These are phyloP conservation scores for Calonectria naviculata DNA, from an alignment of 2,329 filamentous ascomycete genomes.

Conservation along the genomic window DNA sequence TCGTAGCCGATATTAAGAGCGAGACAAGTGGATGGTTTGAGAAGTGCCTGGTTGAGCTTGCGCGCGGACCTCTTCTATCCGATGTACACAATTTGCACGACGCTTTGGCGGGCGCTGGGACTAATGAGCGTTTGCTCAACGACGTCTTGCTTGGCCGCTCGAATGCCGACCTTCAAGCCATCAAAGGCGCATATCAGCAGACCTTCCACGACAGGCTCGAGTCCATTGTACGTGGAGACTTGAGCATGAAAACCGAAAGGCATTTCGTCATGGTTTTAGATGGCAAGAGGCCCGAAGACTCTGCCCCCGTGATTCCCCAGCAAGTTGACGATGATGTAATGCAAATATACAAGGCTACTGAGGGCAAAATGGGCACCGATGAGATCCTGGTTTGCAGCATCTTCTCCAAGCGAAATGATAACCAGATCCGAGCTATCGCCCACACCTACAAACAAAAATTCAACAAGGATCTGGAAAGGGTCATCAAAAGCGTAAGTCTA, in stretches of 20 bases:
- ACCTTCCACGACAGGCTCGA: slow-evolving; percentile 76
- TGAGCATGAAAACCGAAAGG: slow-evolving; percentile 86
- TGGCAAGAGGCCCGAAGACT: slow-evolving; percentile 82
- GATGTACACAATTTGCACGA: slow-evolving; percentile 79
- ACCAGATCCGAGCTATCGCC: slow-evolving; percentile 84
- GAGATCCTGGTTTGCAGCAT: slow-evolving; percentile 83
- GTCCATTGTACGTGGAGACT: slow-evolving; percentile 78
- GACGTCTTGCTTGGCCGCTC: slow-evolving; percentile 85
- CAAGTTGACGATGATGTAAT: slow-evolving; percentile 81
- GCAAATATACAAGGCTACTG: slow-evolving; percentile 81
- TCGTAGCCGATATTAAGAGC: slow-evolving; percentile 80
- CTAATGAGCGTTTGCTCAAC: slow-evolving; percentile 87
- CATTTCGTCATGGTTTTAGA: slow-evolving; percentile 87
- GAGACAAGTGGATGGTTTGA: slow-evolving; percentile 83
- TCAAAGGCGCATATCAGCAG: slow-evolving; percentile 81
- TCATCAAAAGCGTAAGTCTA: slow-evolving; percentile 73
- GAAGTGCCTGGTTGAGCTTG: slow-evolving; percentile 78
- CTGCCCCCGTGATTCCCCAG: slow-evolving; percentile 76
- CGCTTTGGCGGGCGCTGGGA: slow-evolving; percentile 83
- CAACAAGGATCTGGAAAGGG: slow-evolving; percentile 74
- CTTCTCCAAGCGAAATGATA: slow-evolving; percentile 79
- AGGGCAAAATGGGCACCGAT: slow-evolving; percentile 79
- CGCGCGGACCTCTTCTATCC: slow-evolving; percentile 81
- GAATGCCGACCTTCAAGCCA: slow-evolving; percentile 89
- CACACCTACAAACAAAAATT: slow-evolving; percentile 81